Conservation (phyloP, 257 asterid genomes). For the Knoxia roxburghii region DNA sequence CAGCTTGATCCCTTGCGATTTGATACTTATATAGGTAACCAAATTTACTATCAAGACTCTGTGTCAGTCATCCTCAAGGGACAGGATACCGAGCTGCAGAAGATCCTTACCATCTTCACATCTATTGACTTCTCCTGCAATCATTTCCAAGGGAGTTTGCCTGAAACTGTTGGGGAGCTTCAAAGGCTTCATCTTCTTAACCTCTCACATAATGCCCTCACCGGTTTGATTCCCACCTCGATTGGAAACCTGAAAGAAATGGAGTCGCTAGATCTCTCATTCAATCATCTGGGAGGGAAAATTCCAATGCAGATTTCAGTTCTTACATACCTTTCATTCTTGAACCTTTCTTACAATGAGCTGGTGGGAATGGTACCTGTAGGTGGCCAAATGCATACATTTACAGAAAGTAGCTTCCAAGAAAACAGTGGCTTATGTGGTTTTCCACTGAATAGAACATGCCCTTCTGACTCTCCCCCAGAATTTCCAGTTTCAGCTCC, state of each 20-base stretch:
- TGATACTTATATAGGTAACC: not conserved
- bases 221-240: conserved; percentile 27
- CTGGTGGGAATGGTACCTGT: conserved; percentile 32
- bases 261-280: conserved; percentile 40
- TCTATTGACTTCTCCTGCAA: conserved; percentile 50
- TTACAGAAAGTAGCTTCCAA: conserved; percentile 19
- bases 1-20: conserved; percentile 23
- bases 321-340: conserved; percentile 32
- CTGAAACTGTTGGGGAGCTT: conserved; percentile 36
- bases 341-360: conserved; percentile 35
- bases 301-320: conserved; percentile 26
- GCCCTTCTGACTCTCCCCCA: conserved; percentile 3
- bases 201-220: conserved; percentile 35
- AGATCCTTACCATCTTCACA: conserved; percentile 25
- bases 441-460: conserved; percentile 14
- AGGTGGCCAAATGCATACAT: conserved; percentile 30
- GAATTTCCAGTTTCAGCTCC: not conserved
- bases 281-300: conserved; percentile 25
- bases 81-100: conserved; percentile 6
- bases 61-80: conserved; percentile 34
- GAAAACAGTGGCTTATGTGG: conserved; percentile 36
- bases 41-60: conserved; percentile 19
- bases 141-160: conserved; percentile 38
- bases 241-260: conserved; percentile 26
- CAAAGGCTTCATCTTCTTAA: conserved; percentile 31